These are phyloP conservation scores for Aureobasidium sp. DNA, from an alignment of 2,329 filamentous ascomycete genomes.

Conservation along the genomic window DNA sequence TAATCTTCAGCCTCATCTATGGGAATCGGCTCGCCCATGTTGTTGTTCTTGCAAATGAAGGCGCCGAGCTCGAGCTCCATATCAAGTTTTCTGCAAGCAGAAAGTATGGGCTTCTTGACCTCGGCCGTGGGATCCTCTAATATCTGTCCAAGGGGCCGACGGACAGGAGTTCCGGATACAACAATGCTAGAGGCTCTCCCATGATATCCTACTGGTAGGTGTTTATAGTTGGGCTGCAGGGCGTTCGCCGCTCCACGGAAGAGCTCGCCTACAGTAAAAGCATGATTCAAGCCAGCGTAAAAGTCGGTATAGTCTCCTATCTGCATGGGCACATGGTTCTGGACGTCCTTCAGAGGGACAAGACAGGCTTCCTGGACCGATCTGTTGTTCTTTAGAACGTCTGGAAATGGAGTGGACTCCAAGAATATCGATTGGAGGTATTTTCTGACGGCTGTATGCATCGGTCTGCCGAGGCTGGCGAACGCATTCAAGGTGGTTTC, in stretches of 20 bases:
- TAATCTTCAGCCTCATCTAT: conserved; percentile 60
- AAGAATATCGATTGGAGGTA: conserved; percentile 63
- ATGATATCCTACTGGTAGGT: conserved; percentile 76
- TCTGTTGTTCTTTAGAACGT: conserved; percentile 57
- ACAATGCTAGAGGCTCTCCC: conserved; percentile 70
- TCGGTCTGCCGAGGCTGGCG: conserved; percentile 60
- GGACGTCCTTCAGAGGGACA: conserved; percentile 52
- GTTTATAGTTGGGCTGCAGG: conserved; percentile 73
- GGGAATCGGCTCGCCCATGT: conserved; percentile 56
- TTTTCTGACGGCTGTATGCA: conserved; percentile 61
- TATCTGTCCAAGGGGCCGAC: conserved; percentile 70
- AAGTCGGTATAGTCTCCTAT: conserved; percentile 85
- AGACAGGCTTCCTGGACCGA: conserved; percentile 52
- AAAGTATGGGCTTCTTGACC: conserved; percentile 57
- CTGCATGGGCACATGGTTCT: conserved; percentile 64
- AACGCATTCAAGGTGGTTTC: conserved; percentile 65
- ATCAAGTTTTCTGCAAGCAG: conserved; percentile 61
- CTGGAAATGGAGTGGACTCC: conserved; percentile 51
- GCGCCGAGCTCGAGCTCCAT: conserved; percentile 76
- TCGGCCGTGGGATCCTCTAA: conserved; percentile 56
- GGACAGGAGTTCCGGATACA: conserved; percentile 64
- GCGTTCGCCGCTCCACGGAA: conserved; percentile 68
- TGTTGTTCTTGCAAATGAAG: conserved; percentile 60
- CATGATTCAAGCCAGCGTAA: conserved; percentile 74
- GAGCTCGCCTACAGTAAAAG: conserved; percentile 63